These are phyloP conservation scores for Zygosaccharomyces sapae DNA, from an alignment of 1,139 yeast species.

Conservation along the genomic window DNA sequence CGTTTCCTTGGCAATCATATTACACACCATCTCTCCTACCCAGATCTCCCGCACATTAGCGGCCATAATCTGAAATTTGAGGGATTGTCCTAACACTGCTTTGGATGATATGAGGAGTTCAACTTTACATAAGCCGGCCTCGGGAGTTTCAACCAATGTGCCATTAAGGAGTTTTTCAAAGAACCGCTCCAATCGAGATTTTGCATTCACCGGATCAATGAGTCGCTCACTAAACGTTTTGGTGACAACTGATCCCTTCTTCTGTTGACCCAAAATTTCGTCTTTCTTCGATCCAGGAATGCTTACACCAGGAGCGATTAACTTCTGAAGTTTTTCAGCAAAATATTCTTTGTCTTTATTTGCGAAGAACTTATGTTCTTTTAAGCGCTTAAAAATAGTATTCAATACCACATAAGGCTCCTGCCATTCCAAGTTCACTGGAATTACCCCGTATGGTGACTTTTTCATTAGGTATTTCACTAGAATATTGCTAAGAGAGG, in stretches of 20 bases:
- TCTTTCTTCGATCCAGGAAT: not conserved
- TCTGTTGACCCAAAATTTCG: not conserved
- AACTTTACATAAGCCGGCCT: not conserved
- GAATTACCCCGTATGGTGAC: constrained; percentile 6
- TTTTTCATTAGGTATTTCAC: constrained; percentile 7
- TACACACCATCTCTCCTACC: not conserved
- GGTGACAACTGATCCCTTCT: not conserved
- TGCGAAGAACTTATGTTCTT: constrained; percentile 1
- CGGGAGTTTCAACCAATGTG: not conserved
- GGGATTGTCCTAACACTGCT: not conserved
- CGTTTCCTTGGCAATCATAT: not conserved
- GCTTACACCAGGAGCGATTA: not conserved
- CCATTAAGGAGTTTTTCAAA: not conserved
- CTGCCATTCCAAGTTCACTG: constrained; percentile 6
- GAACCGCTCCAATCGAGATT: not conserved
- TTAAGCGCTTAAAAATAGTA: constrained; percentile 6
- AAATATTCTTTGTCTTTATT: not conserved
- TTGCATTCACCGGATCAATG: not conserved
- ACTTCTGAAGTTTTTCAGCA: not conserved
- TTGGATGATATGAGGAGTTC: not conserved
- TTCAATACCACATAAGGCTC: constrained; percentile 9
- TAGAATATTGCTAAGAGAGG: constrained; percentile 7
- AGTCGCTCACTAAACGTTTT: not conserved
- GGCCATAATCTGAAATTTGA: not conserved
- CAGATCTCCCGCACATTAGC: not conserved